These are phyloP conservation scores for Calonectria montana DNA, from an alignment of 2,329 filamentous ascomycete species.

Conservation along the genomic window DNA sequence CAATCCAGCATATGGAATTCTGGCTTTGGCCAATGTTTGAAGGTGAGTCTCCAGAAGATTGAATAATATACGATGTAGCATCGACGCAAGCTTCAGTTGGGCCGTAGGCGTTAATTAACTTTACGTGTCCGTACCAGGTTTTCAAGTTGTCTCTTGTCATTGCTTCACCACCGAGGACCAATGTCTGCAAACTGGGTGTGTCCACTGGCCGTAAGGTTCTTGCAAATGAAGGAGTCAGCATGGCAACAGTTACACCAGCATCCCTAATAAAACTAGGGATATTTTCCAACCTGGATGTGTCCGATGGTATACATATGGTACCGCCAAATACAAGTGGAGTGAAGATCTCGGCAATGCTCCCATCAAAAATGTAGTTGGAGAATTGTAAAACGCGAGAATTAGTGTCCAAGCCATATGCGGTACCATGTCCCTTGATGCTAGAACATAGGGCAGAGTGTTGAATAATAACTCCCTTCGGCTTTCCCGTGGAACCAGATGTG, in stretches of 20 bases:
- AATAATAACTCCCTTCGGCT: constrained; percentile 62
- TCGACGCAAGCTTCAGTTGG: constrained; percentile 25
- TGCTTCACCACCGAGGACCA: constrained; percentile 25
- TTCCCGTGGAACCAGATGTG: constrained; percentile 66
- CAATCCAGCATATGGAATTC: constrained; percentile 27
- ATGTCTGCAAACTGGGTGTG: not conserved
- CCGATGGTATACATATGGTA: constrained; percentile 52
- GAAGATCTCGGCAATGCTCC: constrained; percentile 51
- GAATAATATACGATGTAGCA: constrained; percentile 20
- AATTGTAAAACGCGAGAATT: constrained; percentile 35
- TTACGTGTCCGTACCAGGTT: constrained; percentile 16
- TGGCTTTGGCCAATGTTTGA: constrained; percentile 20
- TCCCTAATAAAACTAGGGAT: not conserved
- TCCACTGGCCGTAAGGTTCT: constrained; percentile 10
- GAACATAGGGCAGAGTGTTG: constrained; percentile 11
- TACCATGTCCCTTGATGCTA: constrained; percentile 7
- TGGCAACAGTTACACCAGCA: not conserved
- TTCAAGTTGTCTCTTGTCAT: constrained; percentile 17
- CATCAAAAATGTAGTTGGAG: constrained; percentile 52
- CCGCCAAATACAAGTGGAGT: constrained; percentile 52
- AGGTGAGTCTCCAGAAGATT: not conserved
- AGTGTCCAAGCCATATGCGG: constrained; percentile 4
- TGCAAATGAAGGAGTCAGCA: constrained; percentile 13
- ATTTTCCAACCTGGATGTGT: constrained; percentile 42
- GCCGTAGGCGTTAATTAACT: constrained; percentile 17